Percentiles rank a stretch among this genome's conserved stretches.
These are phyloP conservation scores for Colletotrichum karsti DNA, from an alignment of 2,329 filamentous ascomycete species.

Conservation along the genomic window DNA sequence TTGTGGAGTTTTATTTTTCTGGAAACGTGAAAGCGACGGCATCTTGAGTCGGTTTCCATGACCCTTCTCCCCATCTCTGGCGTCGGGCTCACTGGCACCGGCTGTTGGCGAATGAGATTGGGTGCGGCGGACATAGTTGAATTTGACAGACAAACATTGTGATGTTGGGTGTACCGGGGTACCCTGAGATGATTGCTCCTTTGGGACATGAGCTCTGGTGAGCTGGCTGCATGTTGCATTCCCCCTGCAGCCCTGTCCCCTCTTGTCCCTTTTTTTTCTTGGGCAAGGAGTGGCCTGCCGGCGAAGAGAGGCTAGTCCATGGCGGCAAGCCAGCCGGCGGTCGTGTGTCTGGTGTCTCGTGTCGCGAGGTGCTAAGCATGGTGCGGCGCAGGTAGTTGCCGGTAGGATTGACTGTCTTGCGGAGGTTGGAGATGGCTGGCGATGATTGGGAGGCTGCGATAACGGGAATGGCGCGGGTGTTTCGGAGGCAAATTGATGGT, in stretches of 20 bases:
- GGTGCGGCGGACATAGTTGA: background rate
- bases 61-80: background rate
- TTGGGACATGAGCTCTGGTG: constrained; percentile 13
- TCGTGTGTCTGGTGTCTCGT: constrained; percentile 7
- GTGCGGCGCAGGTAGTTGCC: too few relatives aligned
- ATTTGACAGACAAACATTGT: constrained; percentile 15
- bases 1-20: background rate
- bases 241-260: constrained; percentile 21
- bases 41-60: constrained; percentile 8
- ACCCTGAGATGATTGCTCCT: background rate
- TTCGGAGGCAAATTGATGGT: background rate
- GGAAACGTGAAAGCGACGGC: background rate
- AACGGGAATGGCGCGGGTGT: background rate
- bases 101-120: background rate
- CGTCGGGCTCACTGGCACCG: background rate
- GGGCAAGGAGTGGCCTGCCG: constrained; percentile 2
- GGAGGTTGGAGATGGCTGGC: background rate
- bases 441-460: background rate
- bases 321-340: background rate
- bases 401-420: constrained; percentile 1
- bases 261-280: background rate
- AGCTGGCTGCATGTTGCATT: constrained; percentile 21
- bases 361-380: constrained; percentile 7
- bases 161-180: background rate
- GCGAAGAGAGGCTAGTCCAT: background rate